Percentiles rank a stretch among this genome's conserved stretches.
These are phyloP conservation scores for Verticillium albo-atrum DNA, from an alignment of 2,329 filamentous ascomycete genomes.

Conservation along the genomic window DNA sequence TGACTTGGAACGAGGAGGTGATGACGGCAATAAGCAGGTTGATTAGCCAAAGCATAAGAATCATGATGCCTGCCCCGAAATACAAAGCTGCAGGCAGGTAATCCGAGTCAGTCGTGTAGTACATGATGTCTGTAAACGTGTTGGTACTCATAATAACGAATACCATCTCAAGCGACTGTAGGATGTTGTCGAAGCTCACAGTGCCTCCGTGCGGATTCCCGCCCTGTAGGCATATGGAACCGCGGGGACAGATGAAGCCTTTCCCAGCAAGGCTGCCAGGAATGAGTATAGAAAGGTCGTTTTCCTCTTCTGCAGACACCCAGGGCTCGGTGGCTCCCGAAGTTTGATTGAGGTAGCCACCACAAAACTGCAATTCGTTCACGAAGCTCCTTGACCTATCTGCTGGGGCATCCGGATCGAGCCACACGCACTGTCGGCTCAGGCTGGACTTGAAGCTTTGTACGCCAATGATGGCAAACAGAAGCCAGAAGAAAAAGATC, in stretches of 20 bases:
- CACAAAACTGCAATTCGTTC: slow-evolving; percentile 73
- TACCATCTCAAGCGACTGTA: slow-evolving; percentile 86
- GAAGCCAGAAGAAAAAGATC: slow-evolving; percentile 93
- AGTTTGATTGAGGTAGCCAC: slow-evolving; percentile 66
- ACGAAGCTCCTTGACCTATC: slow-evolving; percentile 54
- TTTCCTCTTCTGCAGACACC: slow-evolving; percentile 38
- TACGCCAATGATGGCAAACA: slow-evolving; percentile 94
- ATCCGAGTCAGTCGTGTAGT: slow-evolving; percentile 87
- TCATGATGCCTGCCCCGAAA: slow-evolving; percentile 70
- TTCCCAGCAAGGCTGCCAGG: slow-evolving; percentile 58
- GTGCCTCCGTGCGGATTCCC: slow-evolving; percentile 78
- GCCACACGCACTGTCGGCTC: slow-evolving; percentile 73
- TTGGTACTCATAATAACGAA: slow-evolving; percentile 99
- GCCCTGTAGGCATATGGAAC: slow-evolving; percentile 78
- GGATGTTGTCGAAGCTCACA: slow-evolving; percentile 91
- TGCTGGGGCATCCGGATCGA: slow-evolving; percentile 56
- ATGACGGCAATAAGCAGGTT: slow-evolving; percentile 95
- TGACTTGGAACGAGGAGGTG: slow-evolving; percentile 96
- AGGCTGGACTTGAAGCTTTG: slow-evolving; percentile 91
- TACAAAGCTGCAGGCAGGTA: slow-evolving; percentile 83
- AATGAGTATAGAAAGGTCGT: slow-evolving; percentile 33
- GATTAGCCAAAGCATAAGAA: slow-evolving; percentile 94
- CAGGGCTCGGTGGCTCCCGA: slow-evolving; percentile 58
- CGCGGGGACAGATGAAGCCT: slow-evolving; percentile 81
- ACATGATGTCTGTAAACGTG: slow-evolving; percentile 92